Evolutionary conservation across 768 basidiomycete genomes (phyloP), one percentile per base, ranked within the genome.

Genomic region (Exsudoporus frostii): DNA sequence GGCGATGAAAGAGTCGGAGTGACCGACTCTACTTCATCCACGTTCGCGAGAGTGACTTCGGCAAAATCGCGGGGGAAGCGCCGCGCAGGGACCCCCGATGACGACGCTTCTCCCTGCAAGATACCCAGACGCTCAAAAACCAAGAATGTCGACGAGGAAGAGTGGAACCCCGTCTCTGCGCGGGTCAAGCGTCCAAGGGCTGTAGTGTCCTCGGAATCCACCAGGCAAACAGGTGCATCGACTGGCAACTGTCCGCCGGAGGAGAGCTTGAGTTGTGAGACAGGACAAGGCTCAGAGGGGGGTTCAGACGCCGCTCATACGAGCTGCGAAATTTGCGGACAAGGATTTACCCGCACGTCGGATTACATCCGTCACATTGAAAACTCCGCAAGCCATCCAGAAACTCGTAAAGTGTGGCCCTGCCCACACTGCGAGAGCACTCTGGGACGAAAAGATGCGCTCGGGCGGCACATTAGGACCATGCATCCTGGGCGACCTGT

Each of bases 361-460:
- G 65, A 65, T 22, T 56, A 54, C n/a, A 4, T 49, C 5, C 65
- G 65, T 1, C 65, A 65, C 36, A 19, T 62, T 0, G 45, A 67
- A 41, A 65, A 65, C 15, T 62, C 63, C 2, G 24, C 57, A 0
- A 54, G 13, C 14, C 64, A 67, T 45, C 64, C 64, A 0, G 65
- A 59, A 15, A 65, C 65, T 0, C 59, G 65, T 3, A 65, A 54
- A 33, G n/a, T 65, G 33, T 65, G 65, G 65, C 63, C 57, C 1
- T 67, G 66, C 11, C 51, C 53, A 7, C 39, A 57, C 29, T 67
- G 66, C 22, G 33, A 64, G 1, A 60, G 47, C 5, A 13, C 29
- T 0, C 27, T 67, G n/a, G 63, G 66, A n/a, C 64, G 66, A 7
- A 58, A 51, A 32, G 66, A 67, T 30, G 68, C 66, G 4, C 64